phyloP scores from a whole-genome alignment of 140 eudicot species.

The Flaveria floridana region DNA sequence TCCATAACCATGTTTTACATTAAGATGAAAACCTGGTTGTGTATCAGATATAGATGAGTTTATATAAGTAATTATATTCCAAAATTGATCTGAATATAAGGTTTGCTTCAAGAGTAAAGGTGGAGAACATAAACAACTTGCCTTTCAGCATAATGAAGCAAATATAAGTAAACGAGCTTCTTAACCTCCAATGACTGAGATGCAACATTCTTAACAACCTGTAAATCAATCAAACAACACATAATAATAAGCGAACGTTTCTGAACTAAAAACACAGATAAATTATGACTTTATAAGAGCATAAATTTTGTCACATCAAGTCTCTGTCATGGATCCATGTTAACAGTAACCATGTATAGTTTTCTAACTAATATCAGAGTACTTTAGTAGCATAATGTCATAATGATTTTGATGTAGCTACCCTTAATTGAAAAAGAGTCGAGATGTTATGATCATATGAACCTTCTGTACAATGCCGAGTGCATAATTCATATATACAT shows the following conservation, averaged over 20 bases:
- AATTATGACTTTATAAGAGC: not conserved
- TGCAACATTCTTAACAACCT: constrained; percentile 98
- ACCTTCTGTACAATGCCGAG: not conserved
- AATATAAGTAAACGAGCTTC: constrained; percentile 93
- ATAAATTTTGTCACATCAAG: not conserved
- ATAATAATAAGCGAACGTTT: constrained; percentile 1
- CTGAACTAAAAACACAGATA: constrained; percentile 4
- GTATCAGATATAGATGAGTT: constrained; percentile 15
- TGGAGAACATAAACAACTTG: constrained; percentile 29
- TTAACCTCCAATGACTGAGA: constrained; percentile 89
- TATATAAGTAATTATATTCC: constrained; percentile 18
- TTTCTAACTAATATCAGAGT: not conserved
- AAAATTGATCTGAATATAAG: constrained; percentile 4
- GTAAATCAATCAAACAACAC: constrained; percentile 29
- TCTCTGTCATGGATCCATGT: not conserved
- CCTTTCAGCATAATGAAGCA: constrained; percentile 97
- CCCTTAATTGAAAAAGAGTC: not conserved
- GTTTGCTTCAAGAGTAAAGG: constrained; percentile 23
- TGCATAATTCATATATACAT: not conserved
- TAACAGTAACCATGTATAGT: constrained; percentile 9
- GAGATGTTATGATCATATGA: constrained; percentile 6
- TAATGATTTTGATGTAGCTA: not conserved
- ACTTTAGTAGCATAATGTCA: not conserved
- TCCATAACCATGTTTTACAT: constrained; percentile 20
- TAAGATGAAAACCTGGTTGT: not conserved